These are phyloP conservation scores for Carex pumila DNA, from an alignment of 176 grass and related monocot genomes.

Conservation along the genomic window DNA sequence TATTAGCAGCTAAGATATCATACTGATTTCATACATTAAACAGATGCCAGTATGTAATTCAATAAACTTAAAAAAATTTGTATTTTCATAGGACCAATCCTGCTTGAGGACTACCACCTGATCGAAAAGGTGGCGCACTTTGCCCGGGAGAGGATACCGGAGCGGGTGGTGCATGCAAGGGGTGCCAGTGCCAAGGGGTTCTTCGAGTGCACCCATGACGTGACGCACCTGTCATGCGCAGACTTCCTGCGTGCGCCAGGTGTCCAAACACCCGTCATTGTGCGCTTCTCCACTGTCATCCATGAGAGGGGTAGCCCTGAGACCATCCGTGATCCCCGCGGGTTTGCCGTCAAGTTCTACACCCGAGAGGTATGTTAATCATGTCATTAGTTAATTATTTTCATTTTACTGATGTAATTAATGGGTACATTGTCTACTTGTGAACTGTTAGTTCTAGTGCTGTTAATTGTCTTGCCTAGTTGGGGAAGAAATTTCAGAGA, in stretches of 20 bases:
- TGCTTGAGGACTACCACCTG: constrained; percentile 83
- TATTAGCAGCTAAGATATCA: not conserved
- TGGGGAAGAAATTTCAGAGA: no score
- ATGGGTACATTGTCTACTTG: not conserved
- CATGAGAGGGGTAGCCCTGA: constrained; percentile 82
- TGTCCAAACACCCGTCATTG: constrained; percentile 45
- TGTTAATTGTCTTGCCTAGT: no score
- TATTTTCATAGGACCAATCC: constrained; percentile 35
- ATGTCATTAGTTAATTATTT: not conserved
- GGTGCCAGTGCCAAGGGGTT: constrained; percentile 84
- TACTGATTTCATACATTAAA: not conserved
- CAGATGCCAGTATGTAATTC: not conserved
- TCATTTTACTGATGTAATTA: not conserved
- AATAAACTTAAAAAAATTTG: not conserved
- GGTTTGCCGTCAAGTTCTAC: constrained; percentile 96
- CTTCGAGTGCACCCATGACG: constrained; percentile 84
- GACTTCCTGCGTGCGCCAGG: constrained; percentile 77
- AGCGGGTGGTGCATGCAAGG: constrained; percentile 78
- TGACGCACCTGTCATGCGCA: constrained; percentile 54
- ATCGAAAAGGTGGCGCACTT: constrained; percentile 83
- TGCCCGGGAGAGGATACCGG: constrained; percentile 78
- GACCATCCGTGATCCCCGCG: constrained; percentile 87
- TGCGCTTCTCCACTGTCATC: constrained; percentile 90
- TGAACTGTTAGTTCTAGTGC: not conserved
- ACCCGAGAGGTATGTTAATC: constrained; percentile 37